These are phyloP conservation scores for Sporothrix protearum DNA, from an alignment of 2,329 filamentous ascomycete genomes.

Conservation along the genomic window DNA sequence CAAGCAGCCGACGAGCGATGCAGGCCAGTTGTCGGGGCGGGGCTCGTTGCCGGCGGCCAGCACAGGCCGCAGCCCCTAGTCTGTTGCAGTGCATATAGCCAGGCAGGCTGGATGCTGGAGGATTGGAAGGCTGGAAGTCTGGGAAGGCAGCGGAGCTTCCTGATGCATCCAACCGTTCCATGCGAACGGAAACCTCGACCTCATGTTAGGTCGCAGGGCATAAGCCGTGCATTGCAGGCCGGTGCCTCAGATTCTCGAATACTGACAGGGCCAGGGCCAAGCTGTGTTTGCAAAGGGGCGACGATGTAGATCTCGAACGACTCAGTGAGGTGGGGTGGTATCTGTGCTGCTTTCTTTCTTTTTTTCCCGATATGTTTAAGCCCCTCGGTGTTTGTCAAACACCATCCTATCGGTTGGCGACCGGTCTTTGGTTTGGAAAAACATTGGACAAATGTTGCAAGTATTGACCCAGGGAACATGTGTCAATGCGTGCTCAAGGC, in stretches of 20 bases:
- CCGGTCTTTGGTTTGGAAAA: not conserved
- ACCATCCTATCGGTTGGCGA: not conserved
- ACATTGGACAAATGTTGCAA: not conserved
- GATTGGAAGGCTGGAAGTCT: not conserved
- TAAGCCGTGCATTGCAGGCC: not conserved
- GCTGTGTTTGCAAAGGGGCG: not conserved
- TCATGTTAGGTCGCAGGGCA: not conserved
- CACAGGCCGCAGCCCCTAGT: not conserved
- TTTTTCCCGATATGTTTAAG: not conserved
- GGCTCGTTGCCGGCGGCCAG: not conserved
- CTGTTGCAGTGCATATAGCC: slow-evolving; percentile 7
- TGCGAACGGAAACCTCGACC: not conserved
- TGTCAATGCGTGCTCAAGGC: not conserved
- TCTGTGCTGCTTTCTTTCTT: no score
- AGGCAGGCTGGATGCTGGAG: not conserved
- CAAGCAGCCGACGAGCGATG: not conserved
- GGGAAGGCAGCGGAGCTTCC: not conserved
- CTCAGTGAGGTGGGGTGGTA: not conserved
- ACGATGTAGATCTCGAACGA: not conserved
- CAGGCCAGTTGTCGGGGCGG: not conserved
- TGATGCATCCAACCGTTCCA: not conserved
- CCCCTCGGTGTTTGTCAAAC: not conserved
- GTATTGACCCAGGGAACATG: not conserved
- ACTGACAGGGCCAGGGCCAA: not conserved
- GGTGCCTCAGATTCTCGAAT: not conserved